Conservation (phyloP, 192 early-diverging fungal species). For the Neocallimastix lanati region DNA sequence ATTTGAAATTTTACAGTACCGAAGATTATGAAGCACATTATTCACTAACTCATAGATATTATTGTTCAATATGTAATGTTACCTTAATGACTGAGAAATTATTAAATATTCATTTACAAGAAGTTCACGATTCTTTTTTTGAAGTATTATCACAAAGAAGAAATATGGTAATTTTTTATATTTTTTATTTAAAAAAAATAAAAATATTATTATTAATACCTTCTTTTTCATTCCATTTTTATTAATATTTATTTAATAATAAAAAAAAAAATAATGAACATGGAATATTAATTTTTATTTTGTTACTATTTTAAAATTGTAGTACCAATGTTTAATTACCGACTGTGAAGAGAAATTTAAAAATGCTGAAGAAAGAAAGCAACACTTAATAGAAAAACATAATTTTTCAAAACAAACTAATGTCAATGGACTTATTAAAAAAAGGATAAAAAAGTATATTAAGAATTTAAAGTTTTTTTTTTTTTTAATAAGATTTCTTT, state of each 20-base stretch:
- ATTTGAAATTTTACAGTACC: background rate
- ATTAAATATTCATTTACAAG: background rate
- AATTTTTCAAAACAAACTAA: background rate
- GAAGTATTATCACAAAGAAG: background rate
- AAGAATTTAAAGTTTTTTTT: no score
- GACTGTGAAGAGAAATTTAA: background rate
- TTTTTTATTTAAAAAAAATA: no score
- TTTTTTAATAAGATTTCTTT: no score
- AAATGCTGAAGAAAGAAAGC: background rate
- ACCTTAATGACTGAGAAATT: background rate
- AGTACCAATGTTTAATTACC: background rate
- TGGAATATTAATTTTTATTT: no score
- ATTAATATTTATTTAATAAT: no score
- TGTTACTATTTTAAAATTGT: no score
- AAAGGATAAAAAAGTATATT: background rate
- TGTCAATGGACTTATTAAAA: background rate
- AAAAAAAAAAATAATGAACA: no score
- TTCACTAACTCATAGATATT: background rate
- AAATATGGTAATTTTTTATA: background rate
- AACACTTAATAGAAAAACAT: background rate
- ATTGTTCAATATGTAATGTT: background rate
- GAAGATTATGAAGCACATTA: background rate
- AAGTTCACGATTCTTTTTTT: background rate
- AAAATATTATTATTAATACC: no score
- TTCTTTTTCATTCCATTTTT: no score